These are phyloP conservation scores for Chrysophaeum taylorii DNA, from an alignment of 352 stramenopile species.

Conservation along the genomic window DNA sequence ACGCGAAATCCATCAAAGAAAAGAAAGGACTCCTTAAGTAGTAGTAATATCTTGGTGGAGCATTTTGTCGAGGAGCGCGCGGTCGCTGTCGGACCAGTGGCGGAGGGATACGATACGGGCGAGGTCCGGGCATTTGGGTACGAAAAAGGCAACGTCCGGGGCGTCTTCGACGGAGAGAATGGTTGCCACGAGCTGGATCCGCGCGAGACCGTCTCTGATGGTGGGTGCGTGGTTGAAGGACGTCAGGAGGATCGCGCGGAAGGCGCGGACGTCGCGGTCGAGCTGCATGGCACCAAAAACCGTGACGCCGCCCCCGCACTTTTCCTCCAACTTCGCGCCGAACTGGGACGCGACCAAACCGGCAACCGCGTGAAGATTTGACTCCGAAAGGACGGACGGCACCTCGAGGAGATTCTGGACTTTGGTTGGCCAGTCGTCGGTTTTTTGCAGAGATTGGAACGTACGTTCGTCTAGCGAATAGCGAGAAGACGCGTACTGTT, in stretches of 20 bases:
- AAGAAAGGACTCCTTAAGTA: no score
- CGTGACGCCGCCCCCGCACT: not conserved
- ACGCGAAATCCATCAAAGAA: no score
- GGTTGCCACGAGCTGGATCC: not conserved
- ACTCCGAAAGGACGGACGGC: no score
- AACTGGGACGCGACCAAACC: not conserved
- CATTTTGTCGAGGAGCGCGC: no score
- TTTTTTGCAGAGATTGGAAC: not conserved
- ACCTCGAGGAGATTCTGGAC: not conserved
- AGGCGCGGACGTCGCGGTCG: conserved; percentile 7
- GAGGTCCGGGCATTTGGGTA: no score
- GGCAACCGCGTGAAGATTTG: not conserved
- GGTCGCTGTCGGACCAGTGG: no score
- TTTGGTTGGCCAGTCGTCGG: not conserved
- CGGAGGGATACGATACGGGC: no score
- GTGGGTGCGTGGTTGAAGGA: not conserved
- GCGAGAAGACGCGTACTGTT: not conserved
- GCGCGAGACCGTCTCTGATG: not conserved
- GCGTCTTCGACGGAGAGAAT: not conserved
- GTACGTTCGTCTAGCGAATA: not conserved
- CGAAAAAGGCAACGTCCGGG: not conserved
- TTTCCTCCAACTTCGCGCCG: not conserved
- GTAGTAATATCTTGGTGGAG: no score
- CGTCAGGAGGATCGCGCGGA: not conserved
- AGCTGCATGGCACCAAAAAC: not conserved